phyloP scores from a whole-genome alignment of 805 yeast genomes.

The Metschnikowia henanensis region DNA sequence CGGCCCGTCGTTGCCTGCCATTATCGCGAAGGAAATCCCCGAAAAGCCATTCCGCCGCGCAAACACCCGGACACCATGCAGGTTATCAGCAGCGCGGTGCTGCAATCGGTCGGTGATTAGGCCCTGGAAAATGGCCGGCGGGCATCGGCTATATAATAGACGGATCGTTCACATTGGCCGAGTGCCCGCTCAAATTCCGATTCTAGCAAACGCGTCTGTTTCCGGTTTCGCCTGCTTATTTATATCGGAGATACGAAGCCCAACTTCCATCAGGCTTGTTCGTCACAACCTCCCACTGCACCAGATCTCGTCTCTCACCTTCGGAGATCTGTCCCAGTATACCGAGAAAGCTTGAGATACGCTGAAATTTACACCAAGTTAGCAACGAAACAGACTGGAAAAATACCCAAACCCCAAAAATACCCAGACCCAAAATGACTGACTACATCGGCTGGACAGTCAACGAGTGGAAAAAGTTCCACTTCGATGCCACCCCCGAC shows the following conservation, averaged over 20 bases:
- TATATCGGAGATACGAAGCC: too few species aligned
- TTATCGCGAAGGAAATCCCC: constrained; percentile 9
- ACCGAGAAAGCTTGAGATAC: too few species aligned
- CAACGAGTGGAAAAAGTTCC: constrained; percentile 74
- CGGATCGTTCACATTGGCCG: not conserved
- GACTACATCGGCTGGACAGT: constrained; percentile 69
- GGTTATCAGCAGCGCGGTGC: constrained; percentile 4
- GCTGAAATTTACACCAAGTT: too few species aligned
- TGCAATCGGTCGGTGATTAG: constrained; percentile 4
- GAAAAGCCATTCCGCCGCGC: constrained; percentile 3
- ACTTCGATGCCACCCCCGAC: constrained; percentile 57
- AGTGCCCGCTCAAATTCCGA: too few species aligned
- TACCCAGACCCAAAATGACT: not conserved
- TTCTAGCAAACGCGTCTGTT: too few species aligned
- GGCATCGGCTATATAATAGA: constrained; percentile 6
- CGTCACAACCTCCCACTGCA: too few species aligned
- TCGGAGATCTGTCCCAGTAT: constrained; percentile 8
- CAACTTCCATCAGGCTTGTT: too few species aligned
- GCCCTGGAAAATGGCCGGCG: not conserved
- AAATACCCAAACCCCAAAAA: not conserved
- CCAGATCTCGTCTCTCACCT: constrained; percentile 9
- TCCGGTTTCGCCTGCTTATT: too few species aligned
- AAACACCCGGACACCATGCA: constrained; percentile 1
- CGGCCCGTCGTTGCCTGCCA: constrained; percentile 13
- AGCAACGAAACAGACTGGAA: too few species aligned